Percentiles rank a stretch among this genome's conserved stretches.
These are phyloP conservation scores for Taxillus chinensis DNA, from an alignment of 164 flowering plant genomes.

Conservation along the genomic window DNA sequence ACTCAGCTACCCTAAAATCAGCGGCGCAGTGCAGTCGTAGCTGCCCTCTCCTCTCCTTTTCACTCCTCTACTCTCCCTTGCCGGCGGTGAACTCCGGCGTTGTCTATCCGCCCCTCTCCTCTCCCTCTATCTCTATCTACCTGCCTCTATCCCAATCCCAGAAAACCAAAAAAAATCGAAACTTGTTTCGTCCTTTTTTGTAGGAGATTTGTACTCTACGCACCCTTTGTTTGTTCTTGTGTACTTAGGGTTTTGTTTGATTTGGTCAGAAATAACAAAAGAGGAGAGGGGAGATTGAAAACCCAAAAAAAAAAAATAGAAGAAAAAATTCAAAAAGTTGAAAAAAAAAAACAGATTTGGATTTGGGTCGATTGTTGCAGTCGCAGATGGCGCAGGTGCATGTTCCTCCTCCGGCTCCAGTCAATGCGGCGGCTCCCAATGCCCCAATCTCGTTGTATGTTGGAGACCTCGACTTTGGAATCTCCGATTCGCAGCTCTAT, in stretches of 20 bases:
- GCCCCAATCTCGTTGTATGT: slow-evolving; percentile 47
- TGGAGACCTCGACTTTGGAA: slow-evolving; percentile 41
- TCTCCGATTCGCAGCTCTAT: slow-evolving; percentile 52
- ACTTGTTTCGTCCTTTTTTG: neutral
- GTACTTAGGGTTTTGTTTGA: slow-evolving; percentile 6
- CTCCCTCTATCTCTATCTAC: slow-evolving; percentile 22
- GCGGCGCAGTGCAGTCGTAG: neutral
- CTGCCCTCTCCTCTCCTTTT: slow-evolving; percentile 1
- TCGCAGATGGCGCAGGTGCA: slow-evolving; percentile 44
- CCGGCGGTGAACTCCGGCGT: slow-evolving; percentile 16
- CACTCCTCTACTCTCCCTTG: neutral
- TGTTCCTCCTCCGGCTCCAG: slow-evolving; percentile 4
- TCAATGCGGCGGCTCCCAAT: slow-evolving; percentile 7
- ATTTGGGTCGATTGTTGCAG: neutral
- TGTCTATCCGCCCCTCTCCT: slow-evolving; percentile 9
- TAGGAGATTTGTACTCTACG: neutral
- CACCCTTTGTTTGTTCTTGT: neutral
- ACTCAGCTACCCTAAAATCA: neutral
- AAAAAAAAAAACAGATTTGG: neutral
- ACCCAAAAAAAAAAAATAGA: slow-evolving; percentile 6
- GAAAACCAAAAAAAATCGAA: neutral
- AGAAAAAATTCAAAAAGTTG: slow-evolving; percentile 8
- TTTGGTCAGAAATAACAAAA: slow-evolving; percentile 16
- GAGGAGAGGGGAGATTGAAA: slow-evolving; percentile 48
- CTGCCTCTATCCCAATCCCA: slow-evolving; percentile 11